phyloP scores from a whole-genome alignment of 1,139 yeast genomes.

The Arxiozyma heterogenica region DNA sequence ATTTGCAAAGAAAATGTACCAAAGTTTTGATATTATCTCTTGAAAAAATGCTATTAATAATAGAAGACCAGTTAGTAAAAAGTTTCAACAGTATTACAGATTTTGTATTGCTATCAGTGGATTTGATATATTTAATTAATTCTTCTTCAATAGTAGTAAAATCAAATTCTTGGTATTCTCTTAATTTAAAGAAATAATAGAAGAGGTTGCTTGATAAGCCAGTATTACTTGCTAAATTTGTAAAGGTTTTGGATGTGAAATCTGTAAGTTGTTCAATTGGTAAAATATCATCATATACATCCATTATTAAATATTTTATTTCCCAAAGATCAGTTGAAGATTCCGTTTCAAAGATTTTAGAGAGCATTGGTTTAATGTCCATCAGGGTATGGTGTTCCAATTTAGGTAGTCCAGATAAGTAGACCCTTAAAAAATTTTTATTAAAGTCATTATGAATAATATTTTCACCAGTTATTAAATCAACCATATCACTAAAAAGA shows the following conservation, averaged over 20 bases:
- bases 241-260: conserved; percentile 1
- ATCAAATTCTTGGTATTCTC: conserved; percentile 37
- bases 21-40: conserved; percentile 13
- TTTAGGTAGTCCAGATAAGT: conserved; percentile 16
- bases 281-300: conserved; percentile 40
- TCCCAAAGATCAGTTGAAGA: conserved; percentile 35
- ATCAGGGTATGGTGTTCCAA: conserved; percentile 16
- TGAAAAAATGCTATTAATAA: conserved; percentile 36
- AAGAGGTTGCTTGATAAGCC: conserved; percentile 26
- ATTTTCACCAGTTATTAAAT: conserved; percentile 7
- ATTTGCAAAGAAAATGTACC: conserved; percentile 9
- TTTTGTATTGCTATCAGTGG: conserved; percentile 7
- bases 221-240: not conserved
- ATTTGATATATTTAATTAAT: conserved; percentile 29
- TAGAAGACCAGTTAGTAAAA: conserved; percentile 49
- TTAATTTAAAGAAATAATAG: conserved; percentile 38
- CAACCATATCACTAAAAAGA: conserved; percentile 10
- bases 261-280: conserved; percentile 15
- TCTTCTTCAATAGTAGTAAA: conserved; percentile 14
- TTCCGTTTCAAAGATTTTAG: conserved; percentile 19
- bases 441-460: conserved; percentile 3
- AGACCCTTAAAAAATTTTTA: conserved; percentile 10
- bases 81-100: conserved; percentile 24
- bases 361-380: conserved; percentile 22
- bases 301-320: conserved; percentile 39